A percentile compares a stretch with the other conserved stretches of the same genome.
phyloP scores from a whole-genome alignment of 2,329 filamentous ascomycete species.

The Daldinia eschscholtzii region DNA sequence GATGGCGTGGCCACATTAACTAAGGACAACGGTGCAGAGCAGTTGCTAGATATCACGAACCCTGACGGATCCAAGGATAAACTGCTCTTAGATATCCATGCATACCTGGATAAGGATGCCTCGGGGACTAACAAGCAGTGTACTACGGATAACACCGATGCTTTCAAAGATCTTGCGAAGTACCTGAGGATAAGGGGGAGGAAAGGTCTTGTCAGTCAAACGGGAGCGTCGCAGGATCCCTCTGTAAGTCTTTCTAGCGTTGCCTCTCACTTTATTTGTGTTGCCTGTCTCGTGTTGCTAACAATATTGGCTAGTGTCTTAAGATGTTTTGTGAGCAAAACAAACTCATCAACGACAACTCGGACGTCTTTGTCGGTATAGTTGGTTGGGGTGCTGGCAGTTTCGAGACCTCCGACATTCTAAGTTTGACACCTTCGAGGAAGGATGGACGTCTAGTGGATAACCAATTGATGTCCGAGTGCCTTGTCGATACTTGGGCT shows the following conservation, averaged over 20 bases:
- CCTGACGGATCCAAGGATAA: constrained; percentile 68
- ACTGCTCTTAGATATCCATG: constrained; percentile 71
- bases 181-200: constrained; percentile 63
- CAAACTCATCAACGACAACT: constrained; percentile 60
- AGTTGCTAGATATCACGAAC: constrained; percentile 67
- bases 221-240: constrained; percentile 60
- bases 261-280: background rate
- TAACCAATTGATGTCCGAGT: constrained; percentile 59
- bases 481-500: constrained; percentile 56
- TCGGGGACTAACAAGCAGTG: constrained; percentile 66
- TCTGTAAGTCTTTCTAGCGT: constrained; percentile 52
- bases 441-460: constrained; percentile 53
- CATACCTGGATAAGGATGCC: constrained; percentile 71
- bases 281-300: background rate
- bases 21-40: constrained; percentile 63
- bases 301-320: constrained; percentile 53
- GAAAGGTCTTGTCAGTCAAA: constrained; percentile 65
- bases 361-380: constrained; percentile 62
- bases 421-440: constrained; percentile 58
- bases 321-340: constrained; percentile 62
- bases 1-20: constrained; percentile 64
- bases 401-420: constrained; percentile 58
- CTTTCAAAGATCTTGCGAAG: constrained; percentile 61
- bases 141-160: constrained; percentile 65
- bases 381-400: constrained; percentile 62